Evolutionary conservation across 805 yeast genomes (phyloP), one percentile per base, ranked within the genome.

Genomic region (Ogataea paradorogensis): DNA sequence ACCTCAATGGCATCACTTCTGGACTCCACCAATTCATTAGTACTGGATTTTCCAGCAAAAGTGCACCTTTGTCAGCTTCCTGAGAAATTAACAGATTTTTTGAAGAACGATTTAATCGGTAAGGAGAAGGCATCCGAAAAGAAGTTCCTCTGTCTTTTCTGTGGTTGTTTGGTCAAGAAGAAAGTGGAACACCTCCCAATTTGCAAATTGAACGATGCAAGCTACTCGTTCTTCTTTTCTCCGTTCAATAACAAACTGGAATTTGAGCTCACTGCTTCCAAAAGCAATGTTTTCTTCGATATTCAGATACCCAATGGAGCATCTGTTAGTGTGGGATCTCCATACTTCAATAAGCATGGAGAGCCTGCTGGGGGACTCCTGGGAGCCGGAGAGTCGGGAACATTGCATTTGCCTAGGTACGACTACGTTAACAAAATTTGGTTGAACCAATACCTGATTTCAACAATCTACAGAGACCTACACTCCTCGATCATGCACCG

Each of bases 271-370:
- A 40, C 43, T 10, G 48, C 42, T 27, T 42, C 43, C 56, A 67
- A 45, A 38, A 55, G 29, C 25, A 51, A 58, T 8, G 35, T 52
- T 26, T 54, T 61, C 7, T 47, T 59, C 36, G 58, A 59, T n/a
- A 58, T 57, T 40, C 62, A 52, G 43, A 45, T 43, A 4, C 50
- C 52, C 10, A 30, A 38, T 15, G 40, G 50, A 2, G 46, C 43
- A 27, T 45, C 34, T 43, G 60, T 40, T 40, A 61, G 57, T 15
- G 63, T 67, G 75, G 46, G 74, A 74, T 40, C 86, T 0, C 93
- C 91, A 10, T 85, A 83, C 54, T 62, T 85, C 55, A 83, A 86
- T 39, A 67, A 69, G 5, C 89, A 84, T 59, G 95, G 95, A 15
- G 93, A 85, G 57, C 73, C 82, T 3, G 84, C 84, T 23, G 66